These are phyloP conservation scores for Tuber borchii DNA, from an alignment of 495 filamentous ascomycete species.

Conservation along the genomic window DNA sequence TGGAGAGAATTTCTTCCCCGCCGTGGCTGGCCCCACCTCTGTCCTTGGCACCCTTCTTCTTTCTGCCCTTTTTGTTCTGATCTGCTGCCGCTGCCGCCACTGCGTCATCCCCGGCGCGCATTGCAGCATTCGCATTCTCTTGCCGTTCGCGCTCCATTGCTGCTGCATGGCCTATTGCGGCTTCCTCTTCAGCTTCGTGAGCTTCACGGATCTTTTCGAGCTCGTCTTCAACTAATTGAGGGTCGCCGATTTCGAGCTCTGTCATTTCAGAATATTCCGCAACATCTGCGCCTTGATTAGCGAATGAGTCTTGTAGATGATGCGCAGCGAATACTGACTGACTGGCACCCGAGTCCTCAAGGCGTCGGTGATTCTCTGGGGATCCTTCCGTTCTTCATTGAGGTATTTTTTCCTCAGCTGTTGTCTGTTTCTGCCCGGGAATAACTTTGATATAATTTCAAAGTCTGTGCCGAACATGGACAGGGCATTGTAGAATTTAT, in stretches of 20 bases:
- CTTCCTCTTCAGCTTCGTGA: constrained; percentile 54
- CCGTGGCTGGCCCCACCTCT: constrained; percentile 44
- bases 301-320: neutral
- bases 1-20: constrained; percentile 44
- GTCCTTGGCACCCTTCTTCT: constrained; percentile 47
- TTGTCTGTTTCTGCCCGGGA: constrained; percentile 64
- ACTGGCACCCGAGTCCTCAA: constrained; percentile 46
- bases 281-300: constrained; percentile 58
- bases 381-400: constrained; percentile 76
- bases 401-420: constrained; percentile 90
- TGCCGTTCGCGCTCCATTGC: constrained; percentile 42
- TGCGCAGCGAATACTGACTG: constrained; percentile 18
- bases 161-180: constrained; percentile 42
- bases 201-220: constrained; percentile 59
- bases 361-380: constrained; percentile 60
- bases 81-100: constrained; percentile 45
- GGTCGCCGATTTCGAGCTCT: constrained; percentile 45
- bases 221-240: constrained; percentile 64
- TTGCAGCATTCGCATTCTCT: constrained; percentile 37
- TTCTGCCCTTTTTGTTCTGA: constrained; percentile 50
- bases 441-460: constrained; percentile 75
- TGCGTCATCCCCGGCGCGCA: constrained; percentile 28
- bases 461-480: constrained; percentile 92
- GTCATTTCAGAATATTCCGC: constrained; percentile 60
- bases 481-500: constrained; percentile 76